phyloP scores from a whole-genome alignment of 1,284 basidiomycete genomes.

The Amylostereum chailletii region DNA sequence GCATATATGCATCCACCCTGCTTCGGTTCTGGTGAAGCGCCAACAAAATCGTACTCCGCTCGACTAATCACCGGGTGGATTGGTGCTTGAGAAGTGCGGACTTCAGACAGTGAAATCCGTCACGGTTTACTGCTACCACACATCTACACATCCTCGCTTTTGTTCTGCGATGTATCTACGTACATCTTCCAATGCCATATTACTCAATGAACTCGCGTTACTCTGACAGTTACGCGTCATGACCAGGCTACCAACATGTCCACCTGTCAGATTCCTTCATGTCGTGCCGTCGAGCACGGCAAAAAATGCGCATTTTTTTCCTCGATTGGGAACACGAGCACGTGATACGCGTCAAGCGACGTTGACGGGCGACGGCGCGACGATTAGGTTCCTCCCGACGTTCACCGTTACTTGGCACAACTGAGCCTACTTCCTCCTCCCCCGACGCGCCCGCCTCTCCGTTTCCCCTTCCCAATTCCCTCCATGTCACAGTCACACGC shows the following conservation, averaged over 20 bases:
- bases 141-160: not conserved
- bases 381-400: not conserved
- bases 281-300: no score
- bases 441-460: not conserved
- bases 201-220: no score
- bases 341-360: not conserved
- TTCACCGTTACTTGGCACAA: not conserved
- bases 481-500: not conserved
- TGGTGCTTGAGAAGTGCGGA: slow-evolving; percentile 19
- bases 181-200: no score
- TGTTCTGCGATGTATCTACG: not conserved
- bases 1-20: slow-evolving; percentile 22
- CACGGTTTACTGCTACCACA: slow-evolving; percentile 12
- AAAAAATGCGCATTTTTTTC: no score
- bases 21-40: slow-evolving; percentile 25
- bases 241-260: no score
- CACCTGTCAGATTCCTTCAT: no score
- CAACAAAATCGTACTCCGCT: slow-evolving; percentile 16
- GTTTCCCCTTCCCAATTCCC: not conserved
- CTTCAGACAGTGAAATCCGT: slow-evolving; percentile 16
- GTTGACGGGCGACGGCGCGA: not conserved
- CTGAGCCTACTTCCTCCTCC: no score
- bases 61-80: slow-evolving; percentile 21
- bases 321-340: not conserved
- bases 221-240: no score